Evolutionary conservation across 371 early-diverging fungal genomes (phyloP).

Genomic region (Mucor saturninus): DNA sequence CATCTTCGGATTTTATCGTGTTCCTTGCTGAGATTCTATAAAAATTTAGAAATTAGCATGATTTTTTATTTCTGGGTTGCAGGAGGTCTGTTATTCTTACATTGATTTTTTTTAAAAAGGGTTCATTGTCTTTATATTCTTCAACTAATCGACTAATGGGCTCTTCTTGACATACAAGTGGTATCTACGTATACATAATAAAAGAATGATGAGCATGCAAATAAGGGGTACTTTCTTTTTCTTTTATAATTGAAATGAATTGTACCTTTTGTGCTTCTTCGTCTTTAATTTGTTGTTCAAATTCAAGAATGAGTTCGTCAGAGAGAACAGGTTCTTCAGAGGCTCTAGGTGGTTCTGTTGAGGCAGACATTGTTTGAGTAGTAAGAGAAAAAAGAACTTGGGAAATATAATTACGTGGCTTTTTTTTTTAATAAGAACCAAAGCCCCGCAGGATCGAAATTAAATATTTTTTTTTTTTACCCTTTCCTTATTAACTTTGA

Average conservation of each 20-base stretch:
- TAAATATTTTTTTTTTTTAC: neutral
- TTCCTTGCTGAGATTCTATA: conserved; percentile 56
- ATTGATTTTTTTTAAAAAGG: conserved; percentile 61
- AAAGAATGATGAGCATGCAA: no score
- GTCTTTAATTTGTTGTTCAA: conserved; percentile 68
- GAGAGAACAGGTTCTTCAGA: conserved; percentile 46
- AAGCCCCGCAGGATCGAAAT: neutral
- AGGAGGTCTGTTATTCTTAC: conserved; percentile 30
- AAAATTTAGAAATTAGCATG: neutral
- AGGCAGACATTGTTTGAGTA: no score
- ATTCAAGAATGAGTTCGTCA: conserved; percentile 68
- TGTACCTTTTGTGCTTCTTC: conserved; percentile 59
- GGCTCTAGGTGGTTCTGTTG: no score
- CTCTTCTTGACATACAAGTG: conserved; percentile 60
- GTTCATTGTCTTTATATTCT: conserved; percentile 63
- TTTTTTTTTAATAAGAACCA: neutral
- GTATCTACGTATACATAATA: conserved; percentile 32
- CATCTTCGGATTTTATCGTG: conserved; percentile 64
- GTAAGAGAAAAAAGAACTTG: no score
- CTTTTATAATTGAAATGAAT: neutral
- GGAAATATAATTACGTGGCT: neutral
- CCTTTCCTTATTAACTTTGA: neutral
- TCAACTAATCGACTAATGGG: conserved; percentile 53
- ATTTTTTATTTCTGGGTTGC: neutral
- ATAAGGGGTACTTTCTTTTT: neutral